Base-by-base conservation (phyloP, 192 early-diverging fungal genomes). In the Pecoramyces ruminantium region DNA sequence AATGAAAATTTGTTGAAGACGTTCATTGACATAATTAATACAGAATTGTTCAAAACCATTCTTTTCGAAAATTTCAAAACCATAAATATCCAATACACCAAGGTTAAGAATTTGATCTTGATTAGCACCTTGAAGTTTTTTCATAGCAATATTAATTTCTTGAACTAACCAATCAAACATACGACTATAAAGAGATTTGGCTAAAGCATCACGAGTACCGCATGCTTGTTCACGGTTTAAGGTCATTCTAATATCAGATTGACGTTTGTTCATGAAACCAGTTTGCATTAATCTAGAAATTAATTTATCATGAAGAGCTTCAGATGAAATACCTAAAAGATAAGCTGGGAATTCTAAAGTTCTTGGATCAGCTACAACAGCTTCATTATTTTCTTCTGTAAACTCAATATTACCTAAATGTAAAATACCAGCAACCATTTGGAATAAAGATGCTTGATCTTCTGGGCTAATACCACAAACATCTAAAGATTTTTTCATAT, bases 21-120 rank as follows among this genome's bases (percentile, higher is more conserved):
- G 29, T 28, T 27, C 29, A 79, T 81, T 81, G 6, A 81, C 51
- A 67, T 81, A 81, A 28, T 81, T 40, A 30, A 99, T 99, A 85
- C 96, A 98, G 81, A 99, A 90, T 87, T 99, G 98, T 87, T 99
- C 97, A 83, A 98, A 98, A 79, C 93, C 95, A 88, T 98, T 98
- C 78, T 94, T 92, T 77, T 97, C 88, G 84, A 95, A 96, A 82
- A 95, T 93, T 84, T 99, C 97, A 81, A 99, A 99, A 29, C 98
- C 98, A 82, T 98, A 99, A 84, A 99, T 99, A 87, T 99, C 97
- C 81, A 99, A 85, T 67, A 99, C 97, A 81, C 97, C 97, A 67
- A 98, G 89, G 28, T 84, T 87, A 9, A 91, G 82, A 17, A 83
- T 83, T 30, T 77, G 34, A 30, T 77, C 80, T 82, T 30, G 29